Evolutionary conservation across 371 early-diverging fungal genomes (phyloP), one percentile per base, ranked within the genome.

Genomic region (Circinella minor): DNA sequence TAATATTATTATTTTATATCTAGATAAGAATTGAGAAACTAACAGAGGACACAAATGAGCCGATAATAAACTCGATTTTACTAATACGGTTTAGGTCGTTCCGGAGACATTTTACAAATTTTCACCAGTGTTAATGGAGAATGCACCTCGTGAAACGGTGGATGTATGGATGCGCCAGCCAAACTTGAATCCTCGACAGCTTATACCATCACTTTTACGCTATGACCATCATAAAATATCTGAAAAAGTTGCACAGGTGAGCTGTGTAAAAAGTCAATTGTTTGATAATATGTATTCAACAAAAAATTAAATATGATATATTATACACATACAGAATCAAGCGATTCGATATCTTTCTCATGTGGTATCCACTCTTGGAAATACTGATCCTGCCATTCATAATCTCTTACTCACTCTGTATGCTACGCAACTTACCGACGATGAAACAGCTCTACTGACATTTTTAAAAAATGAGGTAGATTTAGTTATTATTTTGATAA

Each of bases 141-240:
- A 92, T 65, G 84, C 84, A 11, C 96, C 98, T 0, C 85, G 85
- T 37, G 94, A 92, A 38, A 82, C 93, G 34, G 94, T 98, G 10
- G 89, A 91, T 64, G 81, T 90, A 0, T 93, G 94, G 91, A 95
- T 95, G 82, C 86, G 92, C 54, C 92, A 92, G 67, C 86, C 94
- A 3, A 86, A 89, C 27, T 76, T 98, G 60, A 91, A 93, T 55
- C 92, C 96, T 4, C 81, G 91, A 67, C 80, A 89, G 55, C 86
- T 98, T n/a, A 91, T 98, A 55, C 98, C 97, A 5, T 91, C 97
- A 0, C 79, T 98, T 37, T 73, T 97, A 66, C 92, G 92, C 67
- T 92, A 93, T 71, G 88, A 93, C 46, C 86, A 89, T 63, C 71
- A 66, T 11, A 73, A 72, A 54, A 51, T 76, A 11, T 39, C 75